Conservation (phyloP, 192 early-diverging fungal genomes). For the Geosiphon pyriformis region DNA sequence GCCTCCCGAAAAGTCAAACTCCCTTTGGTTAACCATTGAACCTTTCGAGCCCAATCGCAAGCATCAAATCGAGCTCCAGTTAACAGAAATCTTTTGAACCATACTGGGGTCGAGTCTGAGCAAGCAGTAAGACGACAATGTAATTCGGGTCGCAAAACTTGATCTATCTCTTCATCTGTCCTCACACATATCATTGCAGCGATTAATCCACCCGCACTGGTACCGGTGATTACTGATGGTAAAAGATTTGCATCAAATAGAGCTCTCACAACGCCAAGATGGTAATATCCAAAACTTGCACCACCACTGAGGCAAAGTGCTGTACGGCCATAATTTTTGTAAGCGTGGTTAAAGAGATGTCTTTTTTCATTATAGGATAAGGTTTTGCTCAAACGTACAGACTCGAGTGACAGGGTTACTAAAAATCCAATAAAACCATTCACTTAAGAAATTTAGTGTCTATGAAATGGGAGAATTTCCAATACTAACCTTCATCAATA, state of each 20-base stretch:
- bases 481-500: conserved; percentile 51
- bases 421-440: neutral
- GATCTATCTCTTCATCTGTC: conserved; percentile 58
- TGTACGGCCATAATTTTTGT: conserved; percentile 65
- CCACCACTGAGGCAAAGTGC: conserved; percentile 79
- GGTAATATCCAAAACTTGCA: conserved; percentile 65
- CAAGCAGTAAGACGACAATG: conserved; percentile 48
- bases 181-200: conserved; percentile 64
- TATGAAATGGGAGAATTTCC: neutral
- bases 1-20: conserved; percentile 89
- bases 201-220: conserved; percentile 57
- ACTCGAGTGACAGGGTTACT: conserved; percentile 46
- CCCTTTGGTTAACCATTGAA: conserved; percentile 65
- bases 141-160: conserved; percentile 53
- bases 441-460: neutral
- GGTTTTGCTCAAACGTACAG: conserved; percentile 27
- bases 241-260: conserved; percentile 62
- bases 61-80: conserved; percentile 55
- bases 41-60: conserved; percentile 58
- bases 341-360: conserved; percentile 55
- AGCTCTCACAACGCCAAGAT: conserved; percentile 66
- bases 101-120: conserved; percentile 34
- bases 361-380: conserved; percentile 53
- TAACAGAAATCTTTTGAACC: conserved; percentile 34
- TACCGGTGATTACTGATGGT: conserved; percentile 75